These are phyloP conservation scores for Globisporangium megalacanthum DNA, from an alignment of 352 stramenopile species.

Conservation along the genomic window DNA sequence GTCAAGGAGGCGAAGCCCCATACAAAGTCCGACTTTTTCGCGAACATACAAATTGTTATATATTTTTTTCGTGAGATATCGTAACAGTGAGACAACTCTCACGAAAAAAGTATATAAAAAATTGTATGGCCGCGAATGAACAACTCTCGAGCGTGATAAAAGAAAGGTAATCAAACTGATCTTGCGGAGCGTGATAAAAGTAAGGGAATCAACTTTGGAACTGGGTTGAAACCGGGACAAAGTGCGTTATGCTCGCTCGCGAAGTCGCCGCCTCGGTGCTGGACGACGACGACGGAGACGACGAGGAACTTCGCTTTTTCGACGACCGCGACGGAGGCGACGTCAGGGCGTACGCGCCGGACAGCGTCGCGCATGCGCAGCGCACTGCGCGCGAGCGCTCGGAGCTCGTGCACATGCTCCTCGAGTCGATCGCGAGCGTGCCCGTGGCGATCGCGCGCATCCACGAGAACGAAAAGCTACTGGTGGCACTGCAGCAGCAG, in stretches of 20 bases:
- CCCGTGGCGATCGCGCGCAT: constrained; percentile 65
- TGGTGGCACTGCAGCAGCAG: constrained; percentile 46
- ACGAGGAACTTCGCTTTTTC: constrained; percentile 19
- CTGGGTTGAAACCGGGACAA: too few relatives aligned
- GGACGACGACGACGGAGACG: constrained; percentile 11
- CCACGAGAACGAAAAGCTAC: constrained; percentile 61
- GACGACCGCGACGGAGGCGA: neutral
- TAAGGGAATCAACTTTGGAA: too few relatives aligned
- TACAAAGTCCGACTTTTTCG: too few relatives aligned
- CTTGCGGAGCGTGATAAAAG: too few relatives aligned
- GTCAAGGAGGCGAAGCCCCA: too few relatives aligned
- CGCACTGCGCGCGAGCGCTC: constrained; percentile 51
- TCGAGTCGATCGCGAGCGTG: constrained; percentile 70
- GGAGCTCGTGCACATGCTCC: constrained; percentile 67
- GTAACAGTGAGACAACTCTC: too few relatives aligned
- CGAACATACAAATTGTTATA: too few relatives aligned
- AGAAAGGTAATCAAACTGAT: too few relatives aligned
- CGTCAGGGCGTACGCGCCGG: neutral
- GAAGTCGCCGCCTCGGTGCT: constrained; percentile 4
- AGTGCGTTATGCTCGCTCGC: constrained; percentile 8
- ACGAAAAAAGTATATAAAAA: too few relatives aligned
- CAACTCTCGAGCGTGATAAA: too few relatives aligned
- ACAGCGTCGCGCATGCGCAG: neutral
- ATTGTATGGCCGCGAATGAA: too few relatives aligned
- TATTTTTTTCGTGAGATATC: too few relatives aligned